Evolutionary conservation across 75 land plant genomes (phyloP).

Genomic region (Sequoia sempervirens): DNA sequence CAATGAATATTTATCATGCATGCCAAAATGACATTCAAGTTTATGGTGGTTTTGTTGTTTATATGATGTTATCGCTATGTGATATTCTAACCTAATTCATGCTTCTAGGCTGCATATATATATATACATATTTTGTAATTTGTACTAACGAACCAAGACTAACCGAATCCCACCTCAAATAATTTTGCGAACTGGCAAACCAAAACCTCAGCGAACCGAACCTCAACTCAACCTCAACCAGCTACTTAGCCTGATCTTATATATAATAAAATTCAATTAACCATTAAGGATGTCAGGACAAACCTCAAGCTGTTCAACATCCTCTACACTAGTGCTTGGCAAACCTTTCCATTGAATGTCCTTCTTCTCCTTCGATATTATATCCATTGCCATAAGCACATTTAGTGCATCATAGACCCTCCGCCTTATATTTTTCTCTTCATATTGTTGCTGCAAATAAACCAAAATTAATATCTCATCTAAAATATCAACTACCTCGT

Average conservation of each 20-base stretch:
- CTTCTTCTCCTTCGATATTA: constrained; percentile 36
- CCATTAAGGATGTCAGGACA: neutral
- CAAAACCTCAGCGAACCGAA: too few relatives aligned
- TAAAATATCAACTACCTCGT: neutral
- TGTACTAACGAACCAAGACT: too few relatives aligned
- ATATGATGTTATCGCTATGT: too few relatives aligned
- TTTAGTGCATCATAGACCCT: constrained; percentile 36
- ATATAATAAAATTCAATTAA: neutral
- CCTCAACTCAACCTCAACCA: too few relatives aligned
- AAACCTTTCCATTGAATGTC: constrained; percentile 37
- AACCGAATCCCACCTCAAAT: too few relatives aligned
- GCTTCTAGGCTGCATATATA: too few relatives aligned
- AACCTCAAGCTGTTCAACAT: constrained; percentile 27
- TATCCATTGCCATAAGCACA: constrained; percentile 39
- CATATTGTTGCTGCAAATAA: constrained; percentile 25
- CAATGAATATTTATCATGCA: too few relatives aligned
- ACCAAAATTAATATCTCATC: neutral
- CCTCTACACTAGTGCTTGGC: constrained; percentile 16
- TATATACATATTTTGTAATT: too few relatives aligned
- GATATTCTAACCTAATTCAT: too few relatives aligned
- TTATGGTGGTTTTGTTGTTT: too few relatives aligned
- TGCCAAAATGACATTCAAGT: too few relatives aligned
- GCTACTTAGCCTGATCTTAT: neutral
- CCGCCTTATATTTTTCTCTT: constrained; percentile 32
- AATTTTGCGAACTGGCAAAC: too few relatives aligned